These are phyloP conservation scores for Penicillium sumatraense DNA, from an alignment of 2,329 filamentous ascomycete species.

Conservation along the genomic window DNA sequence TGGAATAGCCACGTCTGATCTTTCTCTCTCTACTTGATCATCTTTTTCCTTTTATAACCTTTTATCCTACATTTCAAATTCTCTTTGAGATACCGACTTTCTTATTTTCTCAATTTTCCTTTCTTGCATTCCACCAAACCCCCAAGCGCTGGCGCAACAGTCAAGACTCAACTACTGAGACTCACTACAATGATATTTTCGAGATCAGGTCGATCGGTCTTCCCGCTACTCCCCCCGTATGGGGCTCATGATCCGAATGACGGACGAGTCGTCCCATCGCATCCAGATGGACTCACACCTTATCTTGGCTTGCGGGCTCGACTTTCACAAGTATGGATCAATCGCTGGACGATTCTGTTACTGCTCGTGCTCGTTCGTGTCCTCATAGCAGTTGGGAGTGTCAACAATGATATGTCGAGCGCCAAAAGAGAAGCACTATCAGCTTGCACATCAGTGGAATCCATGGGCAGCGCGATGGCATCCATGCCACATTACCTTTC, in stretches of 20 bases:
- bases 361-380: conserved; percentile 82
- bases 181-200: conserved; percentile 37
- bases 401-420: conserved; percentile 74
- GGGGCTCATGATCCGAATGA: conserved; percentile 54
- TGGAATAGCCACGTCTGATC: not conserved
- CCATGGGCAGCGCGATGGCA: conserved; percentile 90
- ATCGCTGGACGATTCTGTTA: conserved; percentile 92
- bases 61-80: not conserved
- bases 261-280: conserved; percentile 59
- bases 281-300: conserved; percentile 76
- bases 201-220: conserved; percentile 37
- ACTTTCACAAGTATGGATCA: conserved; percentile 95
- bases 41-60: not conserved
- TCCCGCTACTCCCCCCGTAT: conserved; percentile 47
- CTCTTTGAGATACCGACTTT: not conserved
- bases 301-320: conserved; percentile 89
- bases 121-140: too few relatives aligned
- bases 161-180: not conserved
- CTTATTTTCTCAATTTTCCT: conserved; percentile 3
- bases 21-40: not conserved
- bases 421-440: conserved; percentile 82
- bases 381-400: conserved; percentile 72
- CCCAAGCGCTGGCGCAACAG: not conserved
- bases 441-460: conserved; percentile 90
- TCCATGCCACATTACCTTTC: conserved; percentile 98